Evolutionary conservation across 1,284 basidiomycete genomes (phyloP), one percentile per base, ranked within the genome.

Genomic region (Ustilago cynodontis): DNA sequence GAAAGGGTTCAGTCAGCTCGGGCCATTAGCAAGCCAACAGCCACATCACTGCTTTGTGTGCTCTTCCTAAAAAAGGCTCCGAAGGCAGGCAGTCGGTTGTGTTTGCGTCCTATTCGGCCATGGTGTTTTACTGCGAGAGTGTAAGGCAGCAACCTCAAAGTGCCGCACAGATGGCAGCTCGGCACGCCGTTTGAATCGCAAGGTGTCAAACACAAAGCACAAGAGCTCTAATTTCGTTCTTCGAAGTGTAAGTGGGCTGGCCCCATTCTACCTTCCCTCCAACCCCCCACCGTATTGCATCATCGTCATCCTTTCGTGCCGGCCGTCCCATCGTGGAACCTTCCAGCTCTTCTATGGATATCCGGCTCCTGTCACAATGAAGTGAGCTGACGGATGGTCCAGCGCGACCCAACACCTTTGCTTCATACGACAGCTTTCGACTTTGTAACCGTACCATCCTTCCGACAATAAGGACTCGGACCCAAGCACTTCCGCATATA

Each of bases 1-100:
- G 43, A 45, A 49, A 49, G 47, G 47, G 26, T 49, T 49, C 47
- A 52, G 29, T 52, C 28, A 52, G 51, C 51, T 52, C 51, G 33
- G 51, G 29, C 51, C 51, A 52, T n/a, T 29, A 35, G 51, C 51
- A 14, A 14, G 33, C 11, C 35, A 2, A 33, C 18, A 52, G 24
- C 49, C 4, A 13, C 14, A 11, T 8, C 49, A 11, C 9, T 24
- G 28, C 14, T 43, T n/a, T 43, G n/a, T 11, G n/a, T 43, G 20
- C 3, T 43, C n/a, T 43, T n/a, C 16, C n/a, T 43, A 3, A 11
- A 28, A 49, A 49, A 52, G 28, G 50, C 50, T 52, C 50, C 31
- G 50, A 52, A 7, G 9, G 24, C 47, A 49, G 24, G 7, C 16
- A 11, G 11, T 11, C 28, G 47, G 6, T 4, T 49, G 47, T 9